Base-by-base conservation (phyloP, 306 rosid genomes). In the Inga laurina region DNA sequence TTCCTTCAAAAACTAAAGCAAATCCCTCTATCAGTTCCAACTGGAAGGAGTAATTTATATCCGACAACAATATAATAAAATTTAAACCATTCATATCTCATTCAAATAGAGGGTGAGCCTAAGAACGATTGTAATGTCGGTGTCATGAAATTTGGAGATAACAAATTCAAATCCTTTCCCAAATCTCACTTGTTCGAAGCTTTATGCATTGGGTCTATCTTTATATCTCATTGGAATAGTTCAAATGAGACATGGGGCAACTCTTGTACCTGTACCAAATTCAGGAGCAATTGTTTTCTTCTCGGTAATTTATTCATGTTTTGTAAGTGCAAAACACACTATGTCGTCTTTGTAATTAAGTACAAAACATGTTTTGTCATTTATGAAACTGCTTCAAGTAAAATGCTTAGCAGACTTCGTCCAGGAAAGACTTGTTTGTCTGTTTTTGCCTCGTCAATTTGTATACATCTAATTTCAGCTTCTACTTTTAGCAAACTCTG, bases 61-160 rank as follows among this genome's bases (percentile, higher is more conserved):
- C 6, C 1, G 16, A 4, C 52, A 48, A 48, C 5, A 48, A 13
- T 48, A 48, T 48, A 0, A 45, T 45, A 45, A 45, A 45, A 45
- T 45, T 45, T 45, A 45, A 45, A 45, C 49, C 49, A 10, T 45
- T 45, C 13, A 45, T 9, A 8, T 44, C 46, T 10, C 46, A 43
- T 43, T 43, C 7, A 0, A 37, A 37, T 37, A 5, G 7, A 37
- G 7, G 41, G 41, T 37, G 41, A 37, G 41, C 41, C 5, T 37
- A 0, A 1, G 7, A 37, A 37, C 7, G 1, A 37, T 0, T 0
- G 7, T 37, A 5, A 37, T 0, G 41, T 37, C 1, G 1, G 0
- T 37, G 7, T 0, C 1, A 5, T 37, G 1, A 0, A 6, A 39
- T 37, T 0, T 37, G 7, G 41, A 6, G 43, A 39, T 0, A 39